Base-by-base conservation (phyloP, 2,329 filamentous ascomycete species). In the Rhinocladiella mackenziei region DNA sequence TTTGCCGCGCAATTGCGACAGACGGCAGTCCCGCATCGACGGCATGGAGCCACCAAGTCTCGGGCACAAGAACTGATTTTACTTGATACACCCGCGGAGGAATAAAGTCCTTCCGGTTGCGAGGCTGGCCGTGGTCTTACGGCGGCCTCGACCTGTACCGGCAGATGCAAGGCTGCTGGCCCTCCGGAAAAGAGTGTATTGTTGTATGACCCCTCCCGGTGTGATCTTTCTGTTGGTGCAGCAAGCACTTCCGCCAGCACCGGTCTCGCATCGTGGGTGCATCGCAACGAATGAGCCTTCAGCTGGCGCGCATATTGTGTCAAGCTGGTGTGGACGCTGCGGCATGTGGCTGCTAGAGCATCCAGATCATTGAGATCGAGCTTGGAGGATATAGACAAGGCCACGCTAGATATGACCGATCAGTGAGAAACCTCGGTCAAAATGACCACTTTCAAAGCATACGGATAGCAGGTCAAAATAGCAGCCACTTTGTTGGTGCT, bases 1-100 rank as follows among this genome's bases (percentile, higher is more conserved):
- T 96, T 95, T 59, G 87, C 84, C 4, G 83, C 83, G 65, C 91
- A 97, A 57, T 97, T 97, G 67, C 91, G 78, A 65, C 91, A 97
- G 43, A 95, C 80, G 18, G 89, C 75, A 19, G 70, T 80, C 28
- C 76, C 77, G 63, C 91, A 97, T 51, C 82, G 77, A 43, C 87
- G 79, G 64, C 91, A 96, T 56, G 84, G 83, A 30, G 75, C 78
- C 4, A 97, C 91, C 78, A 94, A 78, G 64, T 96, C 91, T 50
- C 87, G 76, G 15, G 91, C 91, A 62, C 91, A 97, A 56, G 76
- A 75, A 4, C 85, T 82, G 19, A 85, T 74, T 65, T 87, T 91
- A 39, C 69, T 80, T 76, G 56, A 79, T 78, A 58, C 72, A 75
- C 75, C 74, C 79, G 61, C 77, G 1, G 49, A 48, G 7, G 45